Base-by-base conservation (phyloP, 805 yeast genomes). In the Ogataea angusta region DNA sequence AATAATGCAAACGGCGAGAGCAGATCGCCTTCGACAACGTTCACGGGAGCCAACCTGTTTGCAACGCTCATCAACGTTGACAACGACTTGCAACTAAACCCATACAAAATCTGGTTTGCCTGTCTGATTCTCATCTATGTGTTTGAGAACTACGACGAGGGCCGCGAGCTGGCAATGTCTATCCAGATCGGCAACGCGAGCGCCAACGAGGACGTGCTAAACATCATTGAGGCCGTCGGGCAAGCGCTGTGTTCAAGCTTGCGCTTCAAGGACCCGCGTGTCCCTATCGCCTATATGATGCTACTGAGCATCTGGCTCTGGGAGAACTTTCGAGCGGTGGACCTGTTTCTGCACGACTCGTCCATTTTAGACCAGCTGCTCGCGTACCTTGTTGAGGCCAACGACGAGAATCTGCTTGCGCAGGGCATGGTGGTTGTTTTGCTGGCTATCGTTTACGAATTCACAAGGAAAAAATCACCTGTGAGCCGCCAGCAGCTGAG, bases 91-190 rank as follows among this genome's bases (percentile, higher is more conserved):
- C 76, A 80, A 39, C 63, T 90, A 24, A 91, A 93, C 50, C 97
- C 99, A 0, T 93, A 89, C 57, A 78, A 80, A 53, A 63, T 79
- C 1, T 93, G 95, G 93, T 90, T 91, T 63, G 78, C 96, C 0
- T 68, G 85, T 2, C 73, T 80, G 4, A 66, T 87, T 4, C 57
- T 91, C 16, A 68, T 84, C 30, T 76, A 75, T 40, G 57, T 89
- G 2, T 73, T 89, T 46, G 76, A 75, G 40, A 82, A 75, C 27
- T 66, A 63, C 44, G 69, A 69, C 5, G 77, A 72, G 14, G 65
- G 76, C 13, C 75, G 76, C 47, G 66, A 67, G 6, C 44, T 70
- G 10, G 73, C 83, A 0, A 61, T 76, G 33, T 54, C 59, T 0
- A 67, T 86, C n/a, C 63, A 60, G 3, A 62, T 76, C 24, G 95